These are phyloP conservation scores for Nephelium lappaceum DNA, from an alignment of 345 rosid species.

Conservation along the genomic window DNA sequence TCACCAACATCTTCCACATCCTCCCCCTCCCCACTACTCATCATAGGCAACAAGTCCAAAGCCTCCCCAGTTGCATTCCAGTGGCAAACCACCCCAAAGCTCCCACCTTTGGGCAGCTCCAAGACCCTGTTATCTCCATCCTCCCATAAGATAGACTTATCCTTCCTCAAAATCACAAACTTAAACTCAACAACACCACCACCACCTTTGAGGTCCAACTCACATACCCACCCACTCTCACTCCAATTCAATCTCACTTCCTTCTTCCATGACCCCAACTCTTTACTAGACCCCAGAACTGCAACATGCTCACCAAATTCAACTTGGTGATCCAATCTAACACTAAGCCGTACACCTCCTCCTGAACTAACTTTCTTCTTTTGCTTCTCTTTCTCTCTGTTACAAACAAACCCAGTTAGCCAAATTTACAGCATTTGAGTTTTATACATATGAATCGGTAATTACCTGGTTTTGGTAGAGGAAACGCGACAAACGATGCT, in stretches of 20 bases:
- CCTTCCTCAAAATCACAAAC: slow-evolving; percentile 54
- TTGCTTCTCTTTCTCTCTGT: slow-evolving; percentile 60
- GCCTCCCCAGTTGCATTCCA: slow-evolving; percentile 73
- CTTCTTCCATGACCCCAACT: slow-evolving; percentile 92
- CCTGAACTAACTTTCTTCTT: slow-evolving; percentile 41
- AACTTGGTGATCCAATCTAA: slow-evolving; percentile 79
- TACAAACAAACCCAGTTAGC: background rate
- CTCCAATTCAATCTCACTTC: slow-evolving; percentile 74
- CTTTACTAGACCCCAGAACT: slow-evolving; percentile 73
- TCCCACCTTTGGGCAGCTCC: slow-evolving; percentile 65
- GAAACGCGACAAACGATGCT: slow-evolving; percentile 45
- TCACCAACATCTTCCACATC: slow-evolving; percentile 25
- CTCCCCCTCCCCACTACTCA: slow-evolving; percentile 28
- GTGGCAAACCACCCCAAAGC: slow-evolving; percentile 57
- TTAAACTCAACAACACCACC: slow-evolving; percentile 66
- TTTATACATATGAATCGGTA: background rate
- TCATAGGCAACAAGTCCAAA: slow-evolving; percentile 52
- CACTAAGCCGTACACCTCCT: slow-evolving; percentile 47
- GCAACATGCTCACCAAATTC: slow-evolving; percentile 76
- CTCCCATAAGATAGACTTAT: slow-evolving; percentile 74
- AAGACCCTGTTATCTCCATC: slow-evolving; percentile 67
- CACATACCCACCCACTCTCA: slow-evolving; percentile 79
- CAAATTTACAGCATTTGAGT: too few species aligned
- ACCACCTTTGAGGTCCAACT: slow-evolving; percentile 59
- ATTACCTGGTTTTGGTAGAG: slow-evolving; percentile 51